Percentiles rank a stretch among this genome's conserved stretches.
phyloP scores from a whole-genome alignment of 225 moss, liverwort and hornwort genomes.

The Takakia lepidozioides region DNA sequence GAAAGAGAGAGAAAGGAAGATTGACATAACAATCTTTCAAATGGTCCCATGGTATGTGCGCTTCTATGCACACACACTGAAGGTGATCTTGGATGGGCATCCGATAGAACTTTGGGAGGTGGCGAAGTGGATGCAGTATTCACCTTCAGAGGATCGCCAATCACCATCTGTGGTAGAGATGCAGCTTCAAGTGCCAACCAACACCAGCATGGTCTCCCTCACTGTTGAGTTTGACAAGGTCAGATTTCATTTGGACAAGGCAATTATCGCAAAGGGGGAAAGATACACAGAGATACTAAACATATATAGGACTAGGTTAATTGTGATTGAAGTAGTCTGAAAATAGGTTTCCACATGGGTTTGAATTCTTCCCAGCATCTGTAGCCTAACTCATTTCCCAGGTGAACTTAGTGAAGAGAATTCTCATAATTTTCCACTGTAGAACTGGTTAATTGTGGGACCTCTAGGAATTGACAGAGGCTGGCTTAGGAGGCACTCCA shows the following conservation, averaged over 20 bases:
- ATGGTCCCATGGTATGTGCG: slow-evolving; percentile 90
- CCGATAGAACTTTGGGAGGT: slow-evolving; percentile 16
- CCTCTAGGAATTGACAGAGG: background rate
- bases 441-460: too few relatives aligned
- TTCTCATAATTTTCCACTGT: too few relatives aligned
- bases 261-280: too few relatives aligned
- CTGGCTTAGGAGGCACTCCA: too few relatives aligned
- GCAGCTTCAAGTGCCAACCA: slow-evolving; percentile 39
- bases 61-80: slow-evolving; percentile 75
- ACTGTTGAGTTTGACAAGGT: slow-evolving; percentile 83
- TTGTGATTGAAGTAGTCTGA: too few relatives aligned
- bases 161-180: slow-evolving; percentile 74
- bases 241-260: too few relatives aligned
- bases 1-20: slow-evolving; percentile 5
- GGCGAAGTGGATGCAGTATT: slow-evolving; percentile 38
- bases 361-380: too few relatives aligned
- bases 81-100: slow-evolving; percentile 55
- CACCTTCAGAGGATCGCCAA: slow-evolving; percentile 78
- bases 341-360: too few relatives aligned
- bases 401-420: too few relatives aligned
- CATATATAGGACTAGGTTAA: too few relatives aligned
- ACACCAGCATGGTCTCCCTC: slow-evolving; percentile 44
- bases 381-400: too few relatives aligned
- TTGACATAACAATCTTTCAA: slow-evolving; percentile 65
- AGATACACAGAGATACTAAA: too few relatives aligned